Conservation (phyloP, 371 early-diverging fungal genomes). For the Mucor lusitanicus region DNA sequence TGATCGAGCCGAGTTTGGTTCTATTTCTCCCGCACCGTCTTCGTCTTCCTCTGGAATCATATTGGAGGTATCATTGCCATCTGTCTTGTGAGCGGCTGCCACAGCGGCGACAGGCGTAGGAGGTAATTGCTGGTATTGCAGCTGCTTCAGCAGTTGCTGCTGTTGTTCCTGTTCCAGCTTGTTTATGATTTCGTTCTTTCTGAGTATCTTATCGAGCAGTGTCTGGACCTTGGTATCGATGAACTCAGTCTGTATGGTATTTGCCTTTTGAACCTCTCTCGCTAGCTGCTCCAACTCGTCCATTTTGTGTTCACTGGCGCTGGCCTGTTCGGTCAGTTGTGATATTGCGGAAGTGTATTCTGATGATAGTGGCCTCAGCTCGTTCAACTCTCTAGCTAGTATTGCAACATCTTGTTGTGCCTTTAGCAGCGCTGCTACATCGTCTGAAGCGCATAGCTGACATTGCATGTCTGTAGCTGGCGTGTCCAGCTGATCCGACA, state of each 20-base stretch:
- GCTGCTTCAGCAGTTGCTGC: not conserved
- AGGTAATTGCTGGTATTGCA: not conserved
- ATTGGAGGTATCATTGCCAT: not conserved
- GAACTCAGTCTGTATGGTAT: conserved; percentile 4
- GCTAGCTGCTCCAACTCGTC: conserved; percentile 7
- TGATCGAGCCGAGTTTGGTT: conserved; percentile 10
- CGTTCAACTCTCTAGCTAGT: not conserved
- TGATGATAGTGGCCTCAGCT: not conserved
- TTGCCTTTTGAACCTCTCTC: conserved; percentile 12
- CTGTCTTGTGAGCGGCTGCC: not conserved
- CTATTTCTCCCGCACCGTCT: not conserved
- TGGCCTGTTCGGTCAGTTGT: not conserved
- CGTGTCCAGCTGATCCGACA: conserved; percentile 16
- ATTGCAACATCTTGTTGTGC: conserved; percentile 3
- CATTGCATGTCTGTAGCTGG: not conserved
- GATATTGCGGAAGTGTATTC: not conserved
- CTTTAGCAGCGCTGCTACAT: not conserved
- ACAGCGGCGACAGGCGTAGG: not conserved
- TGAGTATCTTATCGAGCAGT: conserved; percentile 4
- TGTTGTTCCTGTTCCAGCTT: conserved; percentile 7
- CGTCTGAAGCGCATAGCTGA: not conserved
- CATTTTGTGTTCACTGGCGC: not conserved
- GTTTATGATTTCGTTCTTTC: conserved; percentile 10
- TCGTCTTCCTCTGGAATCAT: conserved; percentile 6
- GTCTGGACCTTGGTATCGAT: conserved; percentile 27